Evolutionary conservation across 1,284 basidiomycete genomes (phyloP).

Genomic region (Erythrobasidium hasegawianum): DNA sequence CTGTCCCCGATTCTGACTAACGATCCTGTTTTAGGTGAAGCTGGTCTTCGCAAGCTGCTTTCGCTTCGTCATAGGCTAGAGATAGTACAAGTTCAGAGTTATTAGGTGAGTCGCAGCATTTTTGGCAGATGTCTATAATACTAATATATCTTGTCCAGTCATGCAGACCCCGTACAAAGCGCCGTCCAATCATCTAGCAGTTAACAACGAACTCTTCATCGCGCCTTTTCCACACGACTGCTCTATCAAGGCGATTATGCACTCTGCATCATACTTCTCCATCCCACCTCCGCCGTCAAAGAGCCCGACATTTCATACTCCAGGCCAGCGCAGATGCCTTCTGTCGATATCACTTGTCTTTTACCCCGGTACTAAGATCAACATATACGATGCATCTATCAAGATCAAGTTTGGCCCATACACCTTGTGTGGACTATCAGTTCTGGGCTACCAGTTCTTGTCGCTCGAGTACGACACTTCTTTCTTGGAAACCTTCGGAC

Average conservation of each 20-base stretch:
- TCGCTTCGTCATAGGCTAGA: background rate
- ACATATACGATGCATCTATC: background rate
- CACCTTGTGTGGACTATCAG: background rate
- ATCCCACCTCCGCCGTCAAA: background rate
- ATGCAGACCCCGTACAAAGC: background rate
- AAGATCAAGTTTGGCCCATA: background rate
- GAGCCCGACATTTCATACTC: too few species aligned
- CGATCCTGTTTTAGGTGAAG: background rate
- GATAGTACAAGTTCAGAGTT: background rate
- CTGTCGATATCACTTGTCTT: background rate
- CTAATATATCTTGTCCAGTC: too few species aligned
- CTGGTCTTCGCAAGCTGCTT: background rate
- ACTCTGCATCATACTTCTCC: constrained; percentile 1
- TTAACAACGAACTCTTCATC: background rate
- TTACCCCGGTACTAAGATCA: background rate
- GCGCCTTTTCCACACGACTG: background rate
- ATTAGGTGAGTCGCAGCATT: too few species aligned
- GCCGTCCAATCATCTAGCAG: background rate
- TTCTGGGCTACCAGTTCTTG: background rate
- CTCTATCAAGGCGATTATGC: background rate
- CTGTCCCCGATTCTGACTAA: background rate
- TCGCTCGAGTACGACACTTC: constrained; percentile 1
- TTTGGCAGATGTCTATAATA: too few species aligned
- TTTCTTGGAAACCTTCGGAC: background rate
- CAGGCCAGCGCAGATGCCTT: background rate